Percentiles rank a stretch among this genome's conserved stretches.
These are phyloP conservation scores for Penicillium coffeae DNA, from an alignment of 495 filamentous ascomycete species.

Conservation along the genomic window DNA sequence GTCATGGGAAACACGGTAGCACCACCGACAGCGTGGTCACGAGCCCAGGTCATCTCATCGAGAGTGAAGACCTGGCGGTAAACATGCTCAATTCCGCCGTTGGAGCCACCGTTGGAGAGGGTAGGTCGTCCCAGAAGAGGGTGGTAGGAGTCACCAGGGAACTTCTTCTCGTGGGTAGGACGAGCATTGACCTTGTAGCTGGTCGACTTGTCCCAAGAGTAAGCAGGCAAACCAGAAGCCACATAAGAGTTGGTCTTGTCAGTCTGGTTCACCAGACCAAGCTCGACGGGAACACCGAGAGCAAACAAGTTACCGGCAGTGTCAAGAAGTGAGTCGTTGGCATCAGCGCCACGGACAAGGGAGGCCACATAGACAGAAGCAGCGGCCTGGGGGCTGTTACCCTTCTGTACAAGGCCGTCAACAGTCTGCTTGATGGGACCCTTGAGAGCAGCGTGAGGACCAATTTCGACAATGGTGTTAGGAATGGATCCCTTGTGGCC, in stretches of 20 bases:
- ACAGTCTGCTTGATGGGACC: conserved; percentile 52
- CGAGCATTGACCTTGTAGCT: conserved; percentile 47
- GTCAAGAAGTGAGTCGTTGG: not conserved
- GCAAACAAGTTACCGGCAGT: not conserved
- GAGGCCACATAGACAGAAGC: not conserved
- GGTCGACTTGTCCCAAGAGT: conserved; percentile 48
- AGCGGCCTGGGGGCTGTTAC: not conserved
- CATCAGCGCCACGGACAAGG: not conserved
- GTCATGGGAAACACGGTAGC: conserved; percentile 47
- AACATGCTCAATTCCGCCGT: conserved; percentile 20
- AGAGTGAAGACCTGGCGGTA: conserved; percentile 37
- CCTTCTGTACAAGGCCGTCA: not conserved
- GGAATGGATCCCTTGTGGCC: not conserved
- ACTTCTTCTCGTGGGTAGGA: conserved; percentile 39
- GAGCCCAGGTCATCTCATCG: conserved; percentile 19
- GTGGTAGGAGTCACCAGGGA: conserved; percentile 43
- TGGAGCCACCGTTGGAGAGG: conserved; percentile 17
- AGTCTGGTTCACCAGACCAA: conserved; percentile 20
- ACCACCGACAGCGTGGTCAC: conserved; percentile 37
- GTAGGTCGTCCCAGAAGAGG: conserved; percentile 42
- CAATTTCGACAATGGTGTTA: conserved; percentile 50
- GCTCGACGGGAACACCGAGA: conserved; percentile 13
- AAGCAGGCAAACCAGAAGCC: conserved; percentile 42
- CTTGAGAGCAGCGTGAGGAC: conserved; percentile 57
- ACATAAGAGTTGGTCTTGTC: conserved; percentile 15